Conservation (phyloP, 441 rosid genomes). For the Brassica balearica region DNA sequence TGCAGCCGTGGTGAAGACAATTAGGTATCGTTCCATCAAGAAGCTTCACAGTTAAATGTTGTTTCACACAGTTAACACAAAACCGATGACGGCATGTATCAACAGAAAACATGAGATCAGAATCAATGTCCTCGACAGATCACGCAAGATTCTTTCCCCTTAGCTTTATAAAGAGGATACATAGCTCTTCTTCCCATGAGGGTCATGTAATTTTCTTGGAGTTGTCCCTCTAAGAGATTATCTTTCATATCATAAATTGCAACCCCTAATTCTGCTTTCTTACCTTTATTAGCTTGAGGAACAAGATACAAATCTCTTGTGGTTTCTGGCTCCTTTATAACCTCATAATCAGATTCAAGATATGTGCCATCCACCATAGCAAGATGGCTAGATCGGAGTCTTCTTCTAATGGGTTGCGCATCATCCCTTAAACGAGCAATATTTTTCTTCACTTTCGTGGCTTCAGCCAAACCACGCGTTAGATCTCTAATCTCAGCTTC, state of each 20-base stretch:
- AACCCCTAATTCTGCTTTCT: background rate
- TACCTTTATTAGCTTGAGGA: background rate
- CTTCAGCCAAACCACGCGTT: background rate
- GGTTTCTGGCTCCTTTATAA: background rate
- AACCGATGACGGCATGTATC: background rate
- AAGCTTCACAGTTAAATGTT: background rate
- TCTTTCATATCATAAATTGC: background rate
- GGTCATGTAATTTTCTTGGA: background rate
- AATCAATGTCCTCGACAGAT: background rate
- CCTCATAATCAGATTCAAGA: background rate
- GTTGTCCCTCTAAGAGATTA: background rate
- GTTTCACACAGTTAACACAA: background rate
- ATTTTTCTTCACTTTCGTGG: background rate
- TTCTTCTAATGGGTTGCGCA: background rate
- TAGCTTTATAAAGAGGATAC: background rate
- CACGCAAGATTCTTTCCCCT: background rate
- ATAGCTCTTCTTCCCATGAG: background rate
- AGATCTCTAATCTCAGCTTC: background rate
- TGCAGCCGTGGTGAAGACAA: background rate
- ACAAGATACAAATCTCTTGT: background rate
- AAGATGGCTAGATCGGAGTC: background rate
- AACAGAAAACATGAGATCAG: conserved; percentile 1
- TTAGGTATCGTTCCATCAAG: background rate
- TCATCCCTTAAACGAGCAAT: background rate
- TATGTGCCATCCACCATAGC: background rate